These are phyloP conservation scores for Plantago major DNA, from an alignment of 257 asterid species.

Conservation along the genomic window DNA sequence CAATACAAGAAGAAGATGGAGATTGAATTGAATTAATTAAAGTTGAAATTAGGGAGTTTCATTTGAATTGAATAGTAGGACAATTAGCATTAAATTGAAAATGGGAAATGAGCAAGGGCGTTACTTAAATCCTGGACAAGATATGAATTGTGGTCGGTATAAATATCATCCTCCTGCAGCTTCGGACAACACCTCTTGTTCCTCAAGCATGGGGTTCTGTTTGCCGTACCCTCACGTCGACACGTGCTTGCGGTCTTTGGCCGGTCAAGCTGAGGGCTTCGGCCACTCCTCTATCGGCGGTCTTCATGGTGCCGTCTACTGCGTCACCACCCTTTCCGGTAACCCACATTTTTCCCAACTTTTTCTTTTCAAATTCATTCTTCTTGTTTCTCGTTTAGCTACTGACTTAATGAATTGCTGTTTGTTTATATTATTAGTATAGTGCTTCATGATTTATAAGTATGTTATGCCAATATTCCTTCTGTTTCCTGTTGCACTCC, in stretches of 20 bases:
- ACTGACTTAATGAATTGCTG: no score
- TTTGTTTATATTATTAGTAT: no score
- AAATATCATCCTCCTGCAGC: constrained; percentile 18
- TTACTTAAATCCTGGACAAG: constrained; percentile 26
- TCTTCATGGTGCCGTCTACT: constrained; percentile 52
- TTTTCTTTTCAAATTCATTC: no score
- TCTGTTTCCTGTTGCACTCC: no score
- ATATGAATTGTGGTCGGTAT: constrained; percentile 11
- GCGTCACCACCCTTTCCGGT: constrained; percentile 68
- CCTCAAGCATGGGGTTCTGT: constrained; percentile 28
- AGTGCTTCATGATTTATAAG: no score
- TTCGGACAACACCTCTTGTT: neutral
- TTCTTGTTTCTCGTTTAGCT: no score
- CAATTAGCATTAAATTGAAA: neutral
- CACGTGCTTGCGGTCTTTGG: constrained; percentile 48
- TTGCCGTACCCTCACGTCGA: constrained; percentile 65
- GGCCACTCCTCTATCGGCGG: constrained; percentile 78
- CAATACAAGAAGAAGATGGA: no score
- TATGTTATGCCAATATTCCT: no score
- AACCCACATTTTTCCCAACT: neutral
- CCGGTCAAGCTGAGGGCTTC: constrained; percentile 88
- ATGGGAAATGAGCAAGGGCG: constrained; percentile 37
- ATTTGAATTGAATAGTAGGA: neutral
- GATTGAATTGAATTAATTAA: no score
- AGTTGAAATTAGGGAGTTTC: neutral